Conservation (phyloP, 164 flowering plant genomes). For the Magnolia officinalis region DNA sequence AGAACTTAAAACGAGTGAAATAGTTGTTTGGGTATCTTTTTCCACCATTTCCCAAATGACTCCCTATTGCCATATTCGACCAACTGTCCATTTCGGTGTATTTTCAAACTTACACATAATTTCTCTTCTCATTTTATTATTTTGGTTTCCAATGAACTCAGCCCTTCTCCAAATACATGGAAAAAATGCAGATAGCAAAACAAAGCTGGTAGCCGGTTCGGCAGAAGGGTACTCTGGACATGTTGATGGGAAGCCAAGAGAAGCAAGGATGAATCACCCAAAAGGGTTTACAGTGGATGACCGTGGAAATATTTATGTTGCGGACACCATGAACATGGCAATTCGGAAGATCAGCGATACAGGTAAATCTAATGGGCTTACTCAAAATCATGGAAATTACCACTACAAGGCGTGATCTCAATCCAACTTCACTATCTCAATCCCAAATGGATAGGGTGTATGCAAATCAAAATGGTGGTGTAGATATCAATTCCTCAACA, state of each 20-base stretch:
- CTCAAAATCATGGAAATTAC: not conserved
- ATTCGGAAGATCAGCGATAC: conserved; percentile 89
- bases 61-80: not conserved
- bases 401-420: not conserved
- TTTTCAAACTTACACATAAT: not conserved
- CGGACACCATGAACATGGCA: conserved; percentile 84
- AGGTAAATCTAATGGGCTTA: conserved; percentile 35
- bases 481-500: too few relatives aligned
- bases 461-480: too few relatives aligned
- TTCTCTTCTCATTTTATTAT: not conserved
- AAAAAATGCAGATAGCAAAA: conserved; percentile 71
- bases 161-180: not conserved
- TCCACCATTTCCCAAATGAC: not conserved
- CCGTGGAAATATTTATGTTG: conserved; percentile 68
- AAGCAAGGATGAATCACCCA: conserved; percentile 88
- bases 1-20: not conserved
- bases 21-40: not conserved
- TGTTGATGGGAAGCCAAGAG: conserved; percentile 83
- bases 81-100: not conserved
- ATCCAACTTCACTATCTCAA: not conserved
- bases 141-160: not conserved
- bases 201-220: conserved; percentile 83
- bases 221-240: conserved; percentile 87
- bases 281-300: conserved; percentile 85
- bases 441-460: too few relatives aligned